These are phyloP conservation scores for Aspergillus tubingensis DNA, from an alignment of 2,329 filamentous ascomycete genomes.

Conservation along the genomic window DNA sequence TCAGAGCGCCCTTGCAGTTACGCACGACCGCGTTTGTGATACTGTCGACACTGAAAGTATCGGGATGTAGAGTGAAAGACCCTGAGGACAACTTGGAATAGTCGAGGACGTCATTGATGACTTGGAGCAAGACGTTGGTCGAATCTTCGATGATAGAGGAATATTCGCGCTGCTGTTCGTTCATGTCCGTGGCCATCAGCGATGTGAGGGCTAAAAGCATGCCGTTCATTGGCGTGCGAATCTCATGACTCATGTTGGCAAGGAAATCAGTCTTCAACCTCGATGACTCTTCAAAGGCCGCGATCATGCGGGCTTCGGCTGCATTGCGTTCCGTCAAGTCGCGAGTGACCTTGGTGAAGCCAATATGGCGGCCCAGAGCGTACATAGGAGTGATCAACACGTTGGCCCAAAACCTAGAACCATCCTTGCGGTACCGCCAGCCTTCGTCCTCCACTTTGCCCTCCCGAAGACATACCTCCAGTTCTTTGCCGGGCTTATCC, in stretches of 20 bases:
- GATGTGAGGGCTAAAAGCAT: constrained; percentile 62
- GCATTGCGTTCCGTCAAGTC: constrained; percentile 59
- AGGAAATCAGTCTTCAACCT: constrained; percentile 64
- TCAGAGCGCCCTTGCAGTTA: constrained; percentile 51
- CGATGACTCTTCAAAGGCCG: constrained; percentile 64
- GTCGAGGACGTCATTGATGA: constrained; percentile 69
- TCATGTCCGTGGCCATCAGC: constrained; percentile 57
- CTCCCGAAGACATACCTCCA: constrained; percentile 56
- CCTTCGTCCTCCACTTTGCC: constrained; percentile 61
- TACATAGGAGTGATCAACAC: constrained; percentile 61
- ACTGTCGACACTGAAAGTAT: constrained; percentile 52
- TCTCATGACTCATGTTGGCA: constrained; percentile 66
- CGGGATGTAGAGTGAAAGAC: constrained; percentile 59
- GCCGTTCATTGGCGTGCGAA: constrained; percentile 66
- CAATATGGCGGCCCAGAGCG: constrained; percentile 54
- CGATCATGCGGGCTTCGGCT: constrained; percentile 57
- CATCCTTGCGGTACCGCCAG: constrained; percentile 61
- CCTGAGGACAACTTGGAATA: constrained; percentile 65
- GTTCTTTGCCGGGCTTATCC: constrained; percentile 55
- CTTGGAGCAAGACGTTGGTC: constrained; percentile 58
- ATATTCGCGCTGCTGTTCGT: constrained; percentile 57
- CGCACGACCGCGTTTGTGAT: constrained; percentile 53
- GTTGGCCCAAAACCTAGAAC: constrained; percentile 62
- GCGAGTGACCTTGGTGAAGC: constrained; percentile 61
- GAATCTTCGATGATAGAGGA: constrained; percentile 62